Conservation (phyloP, 805 yeast genomes). For the Barnettozyma populi region DNA sequence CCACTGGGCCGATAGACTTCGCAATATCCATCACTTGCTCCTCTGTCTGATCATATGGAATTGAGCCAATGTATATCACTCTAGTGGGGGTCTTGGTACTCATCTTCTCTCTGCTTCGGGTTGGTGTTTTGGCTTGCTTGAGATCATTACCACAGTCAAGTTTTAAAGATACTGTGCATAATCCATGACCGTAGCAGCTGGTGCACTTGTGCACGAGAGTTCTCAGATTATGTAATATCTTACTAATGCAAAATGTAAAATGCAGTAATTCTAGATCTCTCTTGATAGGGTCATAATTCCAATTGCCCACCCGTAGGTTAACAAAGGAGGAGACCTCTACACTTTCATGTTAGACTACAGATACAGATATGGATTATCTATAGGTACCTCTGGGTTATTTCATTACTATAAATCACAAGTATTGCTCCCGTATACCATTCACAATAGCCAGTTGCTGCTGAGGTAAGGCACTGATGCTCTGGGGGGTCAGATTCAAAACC, state of each 20-base stretch:
- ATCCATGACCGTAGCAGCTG: not conserved
- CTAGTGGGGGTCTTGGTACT: slow-evolving; percentile 26
- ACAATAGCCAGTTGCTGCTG: slow-evolving; percentile 6
- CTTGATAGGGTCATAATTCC: no score
- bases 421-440: slow-evolving; percentile 4
- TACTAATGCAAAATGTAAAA: no score
- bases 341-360: no score
- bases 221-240: no score
- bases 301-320: no score
- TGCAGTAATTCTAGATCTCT: no score
- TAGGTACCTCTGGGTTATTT: not conserved
- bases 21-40: slow-evolving; percentile 88
- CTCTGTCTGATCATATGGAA: slow-evolving; percentile 91
- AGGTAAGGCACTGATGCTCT: slow-evolving; percentile 4
- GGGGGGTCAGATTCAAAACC: slow-evolving; percentile 7
- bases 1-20: slow-evolving; percentile 82
- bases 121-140: not conserved
- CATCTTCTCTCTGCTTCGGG: not conserved
- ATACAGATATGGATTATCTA: not conserved
- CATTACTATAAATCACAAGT: not conserved
- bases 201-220: not conserved
- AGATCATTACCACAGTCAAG: not conserved
- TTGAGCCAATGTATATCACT: slow-evolving; percentile 74
- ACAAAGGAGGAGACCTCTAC: no score
- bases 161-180: not conserved